These are phyloP conservation scores for Naganishia friedmannii DNA, from an alignment of 768 basidiomycete species.

Conservation along the genomic window DNA sequence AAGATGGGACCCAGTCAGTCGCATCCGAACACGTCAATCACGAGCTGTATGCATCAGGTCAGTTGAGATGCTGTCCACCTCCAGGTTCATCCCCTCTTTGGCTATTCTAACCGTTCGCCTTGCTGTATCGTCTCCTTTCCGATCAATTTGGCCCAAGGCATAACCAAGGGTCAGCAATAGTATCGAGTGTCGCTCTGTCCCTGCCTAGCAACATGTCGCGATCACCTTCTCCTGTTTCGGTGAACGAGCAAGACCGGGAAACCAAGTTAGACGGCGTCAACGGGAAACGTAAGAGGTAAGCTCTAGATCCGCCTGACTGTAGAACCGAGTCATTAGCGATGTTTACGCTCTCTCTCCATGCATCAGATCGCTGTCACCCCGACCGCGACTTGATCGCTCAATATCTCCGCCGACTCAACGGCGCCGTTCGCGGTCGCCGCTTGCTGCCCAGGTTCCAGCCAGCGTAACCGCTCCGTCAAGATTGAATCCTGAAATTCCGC, in stretches of 20 bases:
- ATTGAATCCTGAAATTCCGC: slow-evolving; percentile 43
- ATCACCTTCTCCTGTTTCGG: slow-evolving; percentile 29
- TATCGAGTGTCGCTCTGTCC: neutral
- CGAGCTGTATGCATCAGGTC: neutral
- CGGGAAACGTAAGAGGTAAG: slow-evolving; percentile 38
- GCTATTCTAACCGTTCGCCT: neutral
- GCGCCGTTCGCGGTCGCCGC: slow-evolving; percentile 47
- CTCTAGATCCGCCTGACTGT: too few relatives aligned
- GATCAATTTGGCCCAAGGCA: neutral
- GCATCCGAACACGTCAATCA: neutral
- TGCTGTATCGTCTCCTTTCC: neutral
- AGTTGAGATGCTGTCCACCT: neutral
- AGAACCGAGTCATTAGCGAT: neutral
- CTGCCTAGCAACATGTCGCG: slow-evolving; percentile 24
- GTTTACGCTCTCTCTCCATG: neutral
- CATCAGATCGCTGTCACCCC: slow-evolving; percentile 47
- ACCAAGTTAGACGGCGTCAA: slow-evolving; percentile 13
- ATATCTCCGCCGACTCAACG: slow-evolving; percentile 49
- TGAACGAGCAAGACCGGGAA: neutral
- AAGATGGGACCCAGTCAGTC: neutral
- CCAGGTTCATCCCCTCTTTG: neutral
- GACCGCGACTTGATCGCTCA: slow-evolving; percentile 39
- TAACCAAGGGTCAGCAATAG: too few relatives aligned
- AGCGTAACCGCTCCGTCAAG: slow-evolving; percentile 28
- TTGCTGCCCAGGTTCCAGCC: slow-evolving; percentile 29